Percentiles rank a stretch among this genome's conserved stretches.
Conservation (phyloP, 306 rosid genomes). For the Carpinus fangiana region DNA sequence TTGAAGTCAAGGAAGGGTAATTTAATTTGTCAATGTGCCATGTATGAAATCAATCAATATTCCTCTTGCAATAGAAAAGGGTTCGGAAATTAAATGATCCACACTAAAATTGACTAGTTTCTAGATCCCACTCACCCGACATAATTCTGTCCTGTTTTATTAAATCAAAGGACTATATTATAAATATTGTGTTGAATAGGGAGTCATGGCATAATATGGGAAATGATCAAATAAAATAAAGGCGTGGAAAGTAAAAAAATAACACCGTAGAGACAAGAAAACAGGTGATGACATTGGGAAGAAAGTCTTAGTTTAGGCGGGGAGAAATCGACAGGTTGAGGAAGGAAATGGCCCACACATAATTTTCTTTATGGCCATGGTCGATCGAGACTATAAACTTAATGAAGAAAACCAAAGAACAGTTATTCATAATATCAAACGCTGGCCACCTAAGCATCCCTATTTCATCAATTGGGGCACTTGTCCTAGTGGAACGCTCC, state of each 20-base stretch:
- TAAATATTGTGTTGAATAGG: not conserved
- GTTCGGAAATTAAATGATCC: conserved; percentile 22
- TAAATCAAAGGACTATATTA: conserved; percentile 12
- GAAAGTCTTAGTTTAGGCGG: conserved; percentile 77
- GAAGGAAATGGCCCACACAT: conserved; percentile 39
- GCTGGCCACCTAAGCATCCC: no score
- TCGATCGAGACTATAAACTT: conserved; percentile 8
- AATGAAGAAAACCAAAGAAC: not conserved
- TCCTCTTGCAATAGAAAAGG: conserved; percentile 18
- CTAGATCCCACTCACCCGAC: not conserved
- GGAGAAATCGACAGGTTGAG: conserved; percentile 48
- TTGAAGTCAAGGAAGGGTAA: conserved; percentile 29
- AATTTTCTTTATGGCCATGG: conserved; percentile 8
- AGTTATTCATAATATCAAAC: conserved; percentile 10
- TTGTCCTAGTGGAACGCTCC: no score
- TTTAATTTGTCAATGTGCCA: conserved; percentile 33
- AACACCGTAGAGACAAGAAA: conserved; percentile 36
- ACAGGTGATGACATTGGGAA: conserved; percentile 28
- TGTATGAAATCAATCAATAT: conserved; percentile 4
- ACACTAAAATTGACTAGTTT: conserved; percentile 41
- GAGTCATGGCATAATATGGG: not conserved
- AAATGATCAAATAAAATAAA: not conserved
- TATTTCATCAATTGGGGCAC: no score
- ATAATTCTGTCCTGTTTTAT: conserved; percentile 19
- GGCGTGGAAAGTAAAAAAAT: conserved; percentile 23